Evolutionary conservation across 257 asterid genomes (phyloP).

Genomic region (Coffea canephora): DNA sequence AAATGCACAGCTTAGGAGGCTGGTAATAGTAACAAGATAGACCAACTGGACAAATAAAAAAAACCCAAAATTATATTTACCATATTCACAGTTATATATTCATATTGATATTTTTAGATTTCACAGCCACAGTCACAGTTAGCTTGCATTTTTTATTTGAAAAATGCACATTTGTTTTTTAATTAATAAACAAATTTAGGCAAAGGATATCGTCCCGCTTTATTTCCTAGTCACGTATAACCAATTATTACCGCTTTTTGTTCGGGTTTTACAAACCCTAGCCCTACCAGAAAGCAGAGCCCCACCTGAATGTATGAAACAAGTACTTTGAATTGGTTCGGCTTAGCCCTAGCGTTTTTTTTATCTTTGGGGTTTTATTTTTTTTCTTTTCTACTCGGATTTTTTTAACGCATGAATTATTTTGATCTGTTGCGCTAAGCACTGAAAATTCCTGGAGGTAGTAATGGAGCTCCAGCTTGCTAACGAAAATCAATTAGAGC

Average conservation of each 20-base stretch:
- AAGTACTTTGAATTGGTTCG: neutral
- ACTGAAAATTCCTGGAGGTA: neutral
- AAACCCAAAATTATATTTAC: too few species aligned
- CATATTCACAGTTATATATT: too few species aligned
- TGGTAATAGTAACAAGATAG: too few species aligned
- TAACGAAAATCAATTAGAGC: conserved; percentile 44
- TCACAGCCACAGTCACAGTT: too few species aligned
- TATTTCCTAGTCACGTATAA: neutral
- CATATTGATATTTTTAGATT: too few species aligned
- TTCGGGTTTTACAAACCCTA: conserved; percentile 9
- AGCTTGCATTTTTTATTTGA: too few species aligned
- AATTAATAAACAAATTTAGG: too few species aligned
- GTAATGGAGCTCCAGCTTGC: conserved; percentile 49
- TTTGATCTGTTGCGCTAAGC: conserved; percentile 11
- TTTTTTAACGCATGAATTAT: neutral
- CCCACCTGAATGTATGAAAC: neutral
- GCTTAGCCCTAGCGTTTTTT: neutral
- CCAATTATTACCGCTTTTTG: conserved; percentile 1
- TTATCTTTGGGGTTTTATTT: neutral
- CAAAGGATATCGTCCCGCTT: neutral
- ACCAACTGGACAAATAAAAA: too few species aligned
- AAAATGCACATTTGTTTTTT: too few species aligned
- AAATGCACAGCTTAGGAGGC: too few species aligned
- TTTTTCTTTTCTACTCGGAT: neutral
- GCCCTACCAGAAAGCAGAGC: conserved; percentile 2